Evolutionary conservation across 2,329 filamentous ascomycete genomes (phyloP), one percentile per base, ranked within the genome.

Genomic region (Capronia coronata): DNA sequence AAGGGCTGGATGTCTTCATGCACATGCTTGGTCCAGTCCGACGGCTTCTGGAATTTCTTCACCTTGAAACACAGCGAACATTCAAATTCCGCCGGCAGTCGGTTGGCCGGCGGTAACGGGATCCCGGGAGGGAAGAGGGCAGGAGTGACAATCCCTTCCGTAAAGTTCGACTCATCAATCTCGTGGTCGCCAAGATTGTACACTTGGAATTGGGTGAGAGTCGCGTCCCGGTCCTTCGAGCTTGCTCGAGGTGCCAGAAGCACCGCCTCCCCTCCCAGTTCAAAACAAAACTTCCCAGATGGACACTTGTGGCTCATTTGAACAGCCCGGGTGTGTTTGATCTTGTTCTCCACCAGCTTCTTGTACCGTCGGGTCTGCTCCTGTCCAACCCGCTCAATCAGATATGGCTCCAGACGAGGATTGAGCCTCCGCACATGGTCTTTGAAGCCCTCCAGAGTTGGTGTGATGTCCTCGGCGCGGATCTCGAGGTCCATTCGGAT

Each of bases 11-110:
- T 81, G 64, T 96, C 90, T 67, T 95, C 90, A 60, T 94, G 87
- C 1, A 96, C 87, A 63, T 96, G 90, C 65, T 96, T 95, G 1
- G 89, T 94, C 90, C 90, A 96, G 67, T 96, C 90, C 0, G 89
- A 95, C 13, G 89, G 90, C 66, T 95, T 95, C 60, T 83, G 80
- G 60, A 93, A 89, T 61, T 82, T 87, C 73, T 93, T 94, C 45
- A 82, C 77, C 59, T 83, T 80, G 71, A 87, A 95, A 69, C 90
- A 95, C 18, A 95, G 72, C 30, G 86, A 84, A 59, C 90, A 96
- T 70, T 96, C 90, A 54, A 95, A 91, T 62, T 91, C 83, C 2
- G 89, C 87, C 0, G 90, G 90, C 5, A 96, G 75, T 13, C 79
- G 78, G 50, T 73, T 76, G 2, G 87, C 84, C 1, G 87, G 88